A percentile compares a stretch with the other conserved stretches of the same genome.
These are phyloP conservation scores for Gryganskiella cystojenkinii DNA, from an alignment of 192 early-diverging fungal genomes.

Conservation along the genomic window DNA sequence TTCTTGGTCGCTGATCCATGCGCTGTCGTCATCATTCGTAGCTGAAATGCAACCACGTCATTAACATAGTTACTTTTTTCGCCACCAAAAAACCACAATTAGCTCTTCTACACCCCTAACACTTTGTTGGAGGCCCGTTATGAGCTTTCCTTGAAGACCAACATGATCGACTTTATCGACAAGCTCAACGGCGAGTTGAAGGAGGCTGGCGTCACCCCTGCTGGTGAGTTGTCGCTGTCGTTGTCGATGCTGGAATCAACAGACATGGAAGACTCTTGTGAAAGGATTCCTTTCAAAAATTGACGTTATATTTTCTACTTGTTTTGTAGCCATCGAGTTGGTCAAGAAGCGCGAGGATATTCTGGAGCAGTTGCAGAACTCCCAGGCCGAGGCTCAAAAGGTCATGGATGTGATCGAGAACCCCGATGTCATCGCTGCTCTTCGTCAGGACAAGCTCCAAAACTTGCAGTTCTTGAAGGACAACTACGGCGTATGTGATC, in stretches of 20 bases:
- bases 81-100: not conserved
- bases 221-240: constrained; percentile 59
- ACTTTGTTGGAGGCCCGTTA: constrained; percentile 90
- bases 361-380: constrained; percentile 75
- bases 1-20: too few relatives aligned
- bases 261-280: not conserved
- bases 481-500: constrained; percentile 74
- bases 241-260: not conserved
- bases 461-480: constrained; percentile 90
- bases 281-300: not conserved
- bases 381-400: constrained; percentile 80
- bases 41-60: too few relatives aligned
- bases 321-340: constrained; percentile 57
- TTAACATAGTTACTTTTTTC: too few relatives aligned
- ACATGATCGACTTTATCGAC: constrained; percentile 96
- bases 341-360: constrained; percentile 81
- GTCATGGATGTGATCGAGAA: constrained; percentile 93
- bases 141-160: constrained; percentile 86
- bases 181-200: constrained; percentile 86
- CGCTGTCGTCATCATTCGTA: too few relatives aligned
- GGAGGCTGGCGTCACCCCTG: constrained; percentile 76
- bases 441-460: constrained; percentile 95
- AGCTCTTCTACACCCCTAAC: constrained; percentile 78
- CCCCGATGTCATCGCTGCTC: constrained; percentile 86
- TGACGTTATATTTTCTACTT: too few relatives aligned